A percentile compares a stretch with the other conserved stretches of the same genome.
Evolutionary conservation across 2,329 filamentous ascomycete genomes (phyloP).

Genomic region (Cryphonectria nitschkei): DNA sequence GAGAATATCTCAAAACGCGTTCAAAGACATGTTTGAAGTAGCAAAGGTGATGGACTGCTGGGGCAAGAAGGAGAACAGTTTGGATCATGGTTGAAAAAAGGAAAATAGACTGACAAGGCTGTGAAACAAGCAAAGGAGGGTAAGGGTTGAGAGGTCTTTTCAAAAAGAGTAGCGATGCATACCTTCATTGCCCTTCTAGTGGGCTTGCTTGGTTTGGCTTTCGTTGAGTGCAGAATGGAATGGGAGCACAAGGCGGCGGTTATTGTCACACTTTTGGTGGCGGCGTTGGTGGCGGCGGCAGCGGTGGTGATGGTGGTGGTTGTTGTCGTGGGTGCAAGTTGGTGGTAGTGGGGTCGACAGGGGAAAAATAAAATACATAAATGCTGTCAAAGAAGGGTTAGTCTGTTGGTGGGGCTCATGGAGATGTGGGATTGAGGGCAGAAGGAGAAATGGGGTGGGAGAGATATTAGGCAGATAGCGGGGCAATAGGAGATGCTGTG

Average conservation of each 20-base stretch:
- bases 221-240: neutral
- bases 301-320: neutral
- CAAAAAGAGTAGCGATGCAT: neutral
- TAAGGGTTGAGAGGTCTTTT: neutral
- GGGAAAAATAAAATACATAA: neutral
- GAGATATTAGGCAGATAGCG: neutral
- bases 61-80: neutral
- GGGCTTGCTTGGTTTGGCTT: neutral
- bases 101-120: neutral
- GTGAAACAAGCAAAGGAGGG: neutral
- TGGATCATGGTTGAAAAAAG: neutral
- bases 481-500: conserved; percentile 1
- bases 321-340: neutral
- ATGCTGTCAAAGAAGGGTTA: neutral
- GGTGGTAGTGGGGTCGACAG: neutral
- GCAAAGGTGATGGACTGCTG: neutral
- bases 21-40: neutral
- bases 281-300: no score
- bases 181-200: neutral
- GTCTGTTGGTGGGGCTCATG: neutral
- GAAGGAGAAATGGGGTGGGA: neutral
- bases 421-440: neutral
- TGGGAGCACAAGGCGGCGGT: neutral
- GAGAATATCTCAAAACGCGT: neutral
- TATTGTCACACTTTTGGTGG: neutral